phyloP scores from a whole-genome alignment of 139 green algal species.

The Tetraselmis striata region DNA sequence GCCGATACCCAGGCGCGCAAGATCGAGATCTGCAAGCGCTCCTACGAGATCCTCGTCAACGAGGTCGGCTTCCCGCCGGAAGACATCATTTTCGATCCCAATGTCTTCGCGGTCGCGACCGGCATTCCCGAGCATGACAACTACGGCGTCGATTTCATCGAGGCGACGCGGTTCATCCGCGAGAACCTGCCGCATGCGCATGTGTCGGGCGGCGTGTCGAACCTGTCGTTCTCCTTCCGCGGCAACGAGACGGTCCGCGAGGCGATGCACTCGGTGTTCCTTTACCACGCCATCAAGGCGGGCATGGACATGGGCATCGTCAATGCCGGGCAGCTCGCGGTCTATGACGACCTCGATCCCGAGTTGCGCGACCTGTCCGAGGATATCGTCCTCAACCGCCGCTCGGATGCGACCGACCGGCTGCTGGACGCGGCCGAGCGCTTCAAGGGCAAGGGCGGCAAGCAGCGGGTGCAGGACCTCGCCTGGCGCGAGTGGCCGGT shows the following conservation, averaged over 20 bases:
- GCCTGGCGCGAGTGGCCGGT: conserved; percentile 33
- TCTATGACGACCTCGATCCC: conserved; percentile 52
- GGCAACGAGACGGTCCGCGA: conserved; percentile 92
- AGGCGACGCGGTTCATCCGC: conserved; percentile 21
- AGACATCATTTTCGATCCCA: conserved; percentile 60
- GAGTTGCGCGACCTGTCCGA: conserved; percentile 51
- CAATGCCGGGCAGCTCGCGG: conserved; percentile 81
- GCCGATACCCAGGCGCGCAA: conserved; percentile 3
- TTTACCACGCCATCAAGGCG: conserved; percentile 86
- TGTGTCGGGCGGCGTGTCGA: conserved; percentile 84
- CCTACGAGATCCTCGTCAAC: conserved; percentile 92
- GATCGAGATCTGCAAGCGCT: conserved; percentile 75
- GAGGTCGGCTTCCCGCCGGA: conserved; percentile 88
- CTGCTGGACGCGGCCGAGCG: conserved; percentile 27
- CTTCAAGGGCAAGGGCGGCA: no score
- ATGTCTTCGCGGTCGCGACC: conserved; percentile 54
- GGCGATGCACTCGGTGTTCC: conserved; percentile 90
- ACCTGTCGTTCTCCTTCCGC: conserved; percentile 97
- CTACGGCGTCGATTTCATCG: conserved; percentile 54
- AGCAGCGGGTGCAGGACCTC: conserved; percentile 18
- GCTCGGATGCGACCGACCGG: conserved; percentile 40
- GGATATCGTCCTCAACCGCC: conserved; percentile 53
- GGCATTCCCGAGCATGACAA: conserved; percentile 54
- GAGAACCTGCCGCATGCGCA: conserved; percentile 42
- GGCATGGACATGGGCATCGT: conserved; percentile 99